phyloP scores from a whole-genome alignment of 2,329 filamentous ascomycete genomes.

The Tolypocladium pustulatum region DNA sequence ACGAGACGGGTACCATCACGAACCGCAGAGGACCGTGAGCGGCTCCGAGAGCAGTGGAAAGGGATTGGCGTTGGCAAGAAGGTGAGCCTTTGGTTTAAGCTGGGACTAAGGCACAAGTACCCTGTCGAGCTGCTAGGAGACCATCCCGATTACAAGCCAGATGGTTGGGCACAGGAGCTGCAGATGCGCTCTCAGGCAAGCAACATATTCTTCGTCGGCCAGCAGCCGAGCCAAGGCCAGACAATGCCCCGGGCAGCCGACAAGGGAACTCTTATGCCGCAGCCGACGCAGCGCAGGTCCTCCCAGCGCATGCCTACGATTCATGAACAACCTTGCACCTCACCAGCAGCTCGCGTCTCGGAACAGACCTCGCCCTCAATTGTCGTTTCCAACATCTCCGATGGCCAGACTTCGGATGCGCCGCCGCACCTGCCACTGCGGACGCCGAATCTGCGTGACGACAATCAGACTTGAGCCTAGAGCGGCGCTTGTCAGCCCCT shows the following conservation, averaged over 20 bases:
- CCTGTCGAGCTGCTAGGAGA: conserved; percentile 8
- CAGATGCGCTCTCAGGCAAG: background rate
- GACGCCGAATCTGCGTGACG: background rate
- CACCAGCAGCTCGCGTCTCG: background rate
- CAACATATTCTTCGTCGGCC: background rate
- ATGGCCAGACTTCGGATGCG: background rate
- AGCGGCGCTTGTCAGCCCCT: background rate
- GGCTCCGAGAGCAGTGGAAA: conserved; percentile 7
- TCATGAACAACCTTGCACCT: background rate
- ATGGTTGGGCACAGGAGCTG: background rate
- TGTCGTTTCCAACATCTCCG: background rate
- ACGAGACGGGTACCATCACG: conserved; percentile 6
- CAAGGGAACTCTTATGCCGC: background rate
- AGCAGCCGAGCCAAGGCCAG: background rate
- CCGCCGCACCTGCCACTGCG: background rate
- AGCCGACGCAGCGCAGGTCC: background rate
- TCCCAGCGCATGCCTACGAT: background rate
- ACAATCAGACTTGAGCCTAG: background rate
- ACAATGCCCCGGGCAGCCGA: background rate
- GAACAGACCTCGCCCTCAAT: background rate
- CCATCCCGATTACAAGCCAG: background rate
- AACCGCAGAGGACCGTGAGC: conserved; percentile 2
- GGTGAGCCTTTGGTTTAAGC: conserved; percentile 8
- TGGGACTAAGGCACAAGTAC: conserved; percentile 9
- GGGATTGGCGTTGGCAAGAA: conserved; percentile 1